Base-by-base conservation (phyloP, 306 rosid species). In the Betula pendula region DNA sequence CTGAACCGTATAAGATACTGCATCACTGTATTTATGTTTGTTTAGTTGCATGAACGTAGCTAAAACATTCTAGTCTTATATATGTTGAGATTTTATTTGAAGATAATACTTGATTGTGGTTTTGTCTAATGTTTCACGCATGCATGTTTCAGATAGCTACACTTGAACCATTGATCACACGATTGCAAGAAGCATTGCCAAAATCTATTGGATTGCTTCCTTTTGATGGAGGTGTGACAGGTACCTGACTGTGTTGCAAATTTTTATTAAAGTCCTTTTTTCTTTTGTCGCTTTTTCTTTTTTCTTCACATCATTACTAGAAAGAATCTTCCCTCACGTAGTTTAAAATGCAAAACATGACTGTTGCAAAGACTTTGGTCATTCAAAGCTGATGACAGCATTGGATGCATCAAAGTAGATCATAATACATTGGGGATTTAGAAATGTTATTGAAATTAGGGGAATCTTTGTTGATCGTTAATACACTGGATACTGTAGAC, bases 131-230 rank as follows among this genome's bases (percentile, higher is more conserved):
- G 70, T 17, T 70, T 62, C 67, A 43, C 76, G 71, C 11, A 0
- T 58, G 76, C 80, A 68, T 51, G 69, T 81, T 81, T 85, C 86
- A 95, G 98, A 85, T 89, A 82, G 89, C 96, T 81, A 78, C 86
- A 65, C 88, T 95, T 80, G 98, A 95, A 84, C 98, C 97, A 66
- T 82, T 90, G 95, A 92, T 92, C 78, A 85, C 90, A 31, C 97
- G 96, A 79, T 75, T 92, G 83, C 98, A 95, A 88, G 98, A 95
- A 79, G 92, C 93, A 75, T 80, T 95, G 82, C 98, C 97, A 62
- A 95, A 91, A 84, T 90, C 97, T 74, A 92, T 95, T 69, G 96
- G 98, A 75, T 86, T 95, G 81, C 92, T 95, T 86, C 97, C 98
- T 70, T 95, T 95, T 74, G 98, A 95, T 85, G 97, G 97, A 60